Base-by-base conservation (phyloP, 1,284 basidiomycete species). In the Meira nashicola region DNA sequence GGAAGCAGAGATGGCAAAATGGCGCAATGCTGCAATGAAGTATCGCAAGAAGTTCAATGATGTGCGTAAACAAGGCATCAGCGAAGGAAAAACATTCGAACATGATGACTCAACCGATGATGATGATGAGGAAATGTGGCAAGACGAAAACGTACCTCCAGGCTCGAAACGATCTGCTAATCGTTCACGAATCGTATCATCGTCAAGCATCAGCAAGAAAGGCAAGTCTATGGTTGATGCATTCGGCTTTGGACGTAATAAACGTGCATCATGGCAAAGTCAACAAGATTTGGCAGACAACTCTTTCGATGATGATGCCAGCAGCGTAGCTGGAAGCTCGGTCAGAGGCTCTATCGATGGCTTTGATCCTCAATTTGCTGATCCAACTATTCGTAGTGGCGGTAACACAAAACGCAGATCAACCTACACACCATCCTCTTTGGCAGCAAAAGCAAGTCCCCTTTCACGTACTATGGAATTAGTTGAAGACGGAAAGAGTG, bases 61-160 rank as follows among this genome's bases (percentile, higher is more conserved):
- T 89, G 71, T 86, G 89, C 1, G 83, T 92, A 37, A 86, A 86
- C 49, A 88, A 87, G 68, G 82, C 12, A 23, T 48, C 17, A 48
- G n/a, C 17, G 25, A 15, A 21, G 46, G 25, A 14, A 48, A 48
- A 25, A 17, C 17, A 3, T 23, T 21, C 17, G 46, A 17, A 5
- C 25, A 48, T 23, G 46, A 48, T 48, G 46, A 48, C 25, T 48
- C 46, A 25, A 48, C 46, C 21, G 46, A 48, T 48, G 46, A 48
- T 5, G 28, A 33, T 4, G 46, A 48, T 23, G 46, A 48, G 21
- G 46, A 48, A 14, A 5, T 23, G 12, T 48, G 46, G 46, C 17
- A 21, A 14, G 46, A 48, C 21, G 17, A 48, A 23, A 33, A 33
- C 8, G 46, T 25, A 7, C 7, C 46, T 12, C 17, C 17, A 23